Evolutionary conservation across 2,329 filamentous ascomycete genomes (phyloP).

Genomic region (Hansfordia pulvinata): DNA sequence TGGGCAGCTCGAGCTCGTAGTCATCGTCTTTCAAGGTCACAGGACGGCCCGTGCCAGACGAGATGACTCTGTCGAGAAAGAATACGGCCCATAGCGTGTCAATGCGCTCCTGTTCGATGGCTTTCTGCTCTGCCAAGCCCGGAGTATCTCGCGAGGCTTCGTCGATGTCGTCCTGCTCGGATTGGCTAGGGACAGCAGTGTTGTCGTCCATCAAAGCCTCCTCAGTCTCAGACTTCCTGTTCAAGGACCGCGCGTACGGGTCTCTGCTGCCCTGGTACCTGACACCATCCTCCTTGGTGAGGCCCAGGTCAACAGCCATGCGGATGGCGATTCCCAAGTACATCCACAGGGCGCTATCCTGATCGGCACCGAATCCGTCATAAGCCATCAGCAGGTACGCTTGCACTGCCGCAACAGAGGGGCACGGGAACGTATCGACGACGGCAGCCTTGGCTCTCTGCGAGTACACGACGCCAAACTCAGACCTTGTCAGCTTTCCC

Average conservation of each 20-base stretch:
- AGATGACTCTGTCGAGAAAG: constrained; percentile 76
- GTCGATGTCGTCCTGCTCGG: no score
- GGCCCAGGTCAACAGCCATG: constrained; percentile 66
- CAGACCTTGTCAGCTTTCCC: constrained; percentile 38
- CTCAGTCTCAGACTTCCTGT: constrained; percentile 24
- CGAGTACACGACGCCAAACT: constrained; percentile 66
- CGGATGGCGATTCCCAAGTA: constrained; percentile 79
- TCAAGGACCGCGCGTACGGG: constrained; percentile 30
- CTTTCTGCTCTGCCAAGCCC: constrained; percentile 40
- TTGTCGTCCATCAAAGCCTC: no score
- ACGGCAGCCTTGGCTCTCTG: constrained; percentile 73
- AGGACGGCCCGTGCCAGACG: constrained; percentile 71
- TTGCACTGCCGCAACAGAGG: constrained; percentile 72
- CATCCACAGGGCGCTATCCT: constrained; percentile 89
- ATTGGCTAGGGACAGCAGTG: no score
- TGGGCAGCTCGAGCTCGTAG: constrained; percentile 63
- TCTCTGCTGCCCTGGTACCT: constrained; percentile 42
- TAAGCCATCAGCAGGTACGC: constrained; percentile 76
- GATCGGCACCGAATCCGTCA: constrained; percentile 76
- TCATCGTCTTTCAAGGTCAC: constrained; percentile 77
- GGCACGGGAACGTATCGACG: constrained; percentile 71
- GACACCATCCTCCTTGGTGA: constrained; percentile 71
- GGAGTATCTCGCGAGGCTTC: no score
- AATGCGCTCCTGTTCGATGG: constrained; percentile 66
- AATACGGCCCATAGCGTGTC: constrained; percentile 89